Evolutionary conservation across 2,329 filamentous ascomycete species (phyloP), one percentile per base, ranked within the genome.

Genomic region (Claviceps fusiformis): DNA sequence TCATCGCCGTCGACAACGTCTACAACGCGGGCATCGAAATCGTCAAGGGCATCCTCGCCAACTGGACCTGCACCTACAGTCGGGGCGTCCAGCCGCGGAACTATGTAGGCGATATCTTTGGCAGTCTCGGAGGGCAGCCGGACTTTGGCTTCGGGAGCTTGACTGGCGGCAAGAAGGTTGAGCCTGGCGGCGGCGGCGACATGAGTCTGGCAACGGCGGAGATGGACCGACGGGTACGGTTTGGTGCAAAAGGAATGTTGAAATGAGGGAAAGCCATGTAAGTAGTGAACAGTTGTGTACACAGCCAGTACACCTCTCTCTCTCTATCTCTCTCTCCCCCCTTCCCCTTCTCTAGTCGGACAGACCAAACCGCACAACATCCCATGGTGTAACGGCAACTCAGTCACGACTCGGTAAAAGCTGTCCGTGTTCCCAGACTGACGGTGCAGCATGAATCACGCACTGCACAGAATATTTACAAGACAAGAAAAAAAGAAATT

Each of bases 21-120:
- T 89, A 80, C 67, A 69, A 74, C 5, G 84, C 83, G 0, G 86
- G 85, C 1, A 73, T 84, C 4, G 72, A 81, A 62, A 81, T 89
- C 35, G 75, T 87, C 13, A 71, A 76, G 59, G 84, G 83, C 1
- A 83, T 89, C 55, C 56, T 87, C 13, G 56, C 65, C 0, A 75
- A 71, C 4, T 89, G 86, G 86, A 70, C 82, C 45, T 65, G 65
- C 15, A 81, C 71, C 0, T 89, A 83, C 60, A 67, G 72, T 41
- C 59, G 64, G 1, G 86, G 86, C 3, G 68, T 89, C 44, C 64
- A 71, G 57, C 70, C 83, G 0, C 70, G 64, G 1, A 87, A 87
- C 62, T 89, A 89, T 61, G 70, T 88, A 43, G 85, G 85, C 6
- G 84, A 87, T 63, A 83, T 89, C 54, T 83, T 87, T 60, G 85